A percentile compares a stretch with the other conserved stretches of the same genome.
phyloP scores from a whole-genome alignment of 106 monocot genomes.

The Chionographis japonica region DNA sequence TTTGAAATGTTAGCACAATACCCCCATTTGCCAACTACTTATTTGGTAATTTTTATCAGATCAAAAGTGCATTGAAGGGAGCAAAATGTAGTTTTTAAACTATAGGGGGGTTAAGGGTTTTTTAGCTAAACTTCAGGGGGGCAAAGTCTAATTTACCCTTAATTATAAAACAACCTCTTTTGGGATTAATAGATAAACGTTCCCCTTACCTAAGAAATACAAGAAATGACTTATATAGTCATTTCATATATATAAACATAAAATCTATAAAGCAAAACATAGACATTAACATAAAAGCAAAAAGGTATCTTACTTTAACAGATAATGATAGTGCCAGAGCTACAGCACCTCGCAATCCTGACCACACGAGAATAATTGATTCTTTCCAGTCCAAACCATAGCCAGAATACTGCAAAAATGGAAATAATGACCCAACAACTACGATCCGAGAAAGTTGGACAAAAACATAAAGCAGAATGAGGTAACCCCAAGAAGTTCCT shows the following conservation, averaged over 20 bases:
- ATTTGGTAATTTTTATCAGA: too few relatives aligned
- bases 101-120: too few relatives aligned
- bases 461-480: slow-evolving; percentile 85
- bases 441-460: slow-evolving; percentile 74
- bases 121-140: too few relatives aligned
- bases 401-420: slow-evolving; percentile 75
- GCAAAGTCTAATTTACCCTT: too few relatives aligned
- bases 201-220: too few relatives aligned
- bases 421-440: slow-evolving; percentile 79
- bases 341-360: slow-evolving; percentile 92
- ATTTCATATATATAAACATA: neutral
- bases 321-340: slow-evolving; percentile 83
- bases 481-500: slow-evolving; percentile 90
- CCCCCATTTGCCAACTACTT: too few relatives aligned
- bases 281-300: neutral
- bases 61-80: too few relatives aligned
- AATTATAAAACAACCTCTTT: too few relatives aligned
- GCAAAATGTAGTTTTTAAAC: too few relatives aligned
- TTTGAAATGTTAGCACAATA: too few relatives aligned
- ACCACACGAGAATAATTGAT: slow-evolving; percentile 79
- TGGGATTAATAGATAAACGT: too few relatives aligned
- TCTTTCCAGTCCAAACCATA: slow-evolving; percentile 98
- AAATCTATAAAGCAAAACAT: neutral
- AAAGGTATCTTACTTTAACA: slow-evolving; percentile 60
- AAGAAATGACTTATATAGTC: too few relatives aligned